Evolutionary conservation across 306 rosid species (phyloP).

Genomic region (Cyamopsis tetragonoloba): DNA sequence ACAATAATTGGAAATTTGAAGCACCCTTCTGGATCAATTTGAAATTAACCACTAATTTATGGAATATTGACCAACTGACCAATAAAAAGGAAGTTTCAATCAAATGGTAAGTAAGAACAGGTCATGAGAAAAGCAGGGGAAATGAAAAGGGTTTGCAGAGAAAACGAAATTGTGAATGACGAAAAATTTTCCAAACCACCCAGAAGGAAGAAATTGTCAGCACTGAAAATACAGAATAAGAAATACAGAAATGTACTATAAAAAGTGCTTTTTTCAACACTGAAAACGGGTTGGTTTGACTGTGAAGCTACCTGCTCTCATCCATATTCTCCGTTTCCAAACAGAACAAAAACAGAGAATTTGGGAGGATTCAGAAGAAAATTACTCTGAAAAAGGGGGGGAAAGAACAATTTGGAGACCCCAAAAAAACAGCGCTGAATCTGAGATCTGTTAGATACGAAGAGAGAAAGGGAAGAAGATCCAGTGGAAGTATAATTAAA

Average conservation of each 20-base stretch:
- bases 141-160: neutral
- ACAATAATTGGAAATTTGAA: neutral
- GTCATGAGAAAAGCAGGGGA: neutral
- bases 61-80: neutral
- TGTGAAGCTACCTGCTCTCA: neutral
- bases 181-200: neutral
- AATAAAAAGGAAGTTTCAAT: neutral
- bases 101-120: too few species aligned
- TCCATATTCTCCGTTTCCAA: neutral
- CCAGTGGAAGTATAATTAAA: neutral
- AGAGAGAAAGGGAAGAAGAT: slow-evolving; percentile 26
- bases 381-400: neutral
- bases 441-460: slow-evolving; percentile 34
- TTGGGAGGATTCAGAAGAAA: neutral
- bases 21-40: slow-evolving; percentile 23
- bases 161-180: neutral
- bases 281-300: slow-evolving; percentile 2
- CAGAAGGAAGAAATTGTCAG: neutral
- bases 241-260: too few species aligned
- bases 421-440: slow-evolving; percentile 1
- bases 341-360: neutral
- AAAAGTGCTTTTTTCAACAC: neutral
- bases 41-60: neutral
- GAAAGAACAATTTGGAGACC: neutral
- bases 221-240: slow-evolving; percentile 3